phyloP scores from a whole-genome alignment of 2,329 filamentous ascomycete genomes.

The Nigrospora osmanthi region DNA sequence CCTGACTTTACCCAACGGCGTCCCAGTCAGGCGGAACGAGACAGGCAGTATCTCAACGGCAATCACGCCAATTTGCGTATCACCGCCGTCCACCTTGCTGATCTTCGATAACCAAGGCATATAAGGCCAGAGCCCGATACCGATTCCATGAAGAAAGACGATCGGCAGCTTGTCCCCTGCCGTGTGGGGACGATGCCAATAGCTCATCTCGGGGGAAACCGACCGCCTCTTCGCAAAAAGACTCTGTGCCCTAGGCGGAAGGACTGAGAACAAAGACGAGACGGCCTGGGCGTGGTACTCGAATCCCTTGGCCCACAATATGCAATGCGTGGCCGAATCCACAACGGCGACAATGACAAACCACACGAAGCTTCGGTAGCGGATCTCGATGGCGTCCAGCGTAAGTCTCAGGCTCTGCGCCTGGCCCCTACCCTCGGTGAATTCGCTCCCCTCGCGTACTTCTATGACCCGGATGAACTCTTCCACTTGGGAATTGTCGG shows the following conservation, averaged over 20 bases:
- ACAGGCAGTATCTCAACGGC: constrained; percentile 58
- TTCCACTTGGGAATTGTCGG: constrained; percentile 33
- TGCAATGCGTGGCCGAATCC: constrained; percentile 40
- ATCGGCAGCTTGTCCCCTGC: constrained; percentile 48
- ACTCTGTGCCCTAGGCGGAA: constrained; percentile 49
- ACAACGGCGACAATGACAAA: constrained; percentile 49
- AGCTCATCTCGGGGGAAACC: constrained; percentile 42
- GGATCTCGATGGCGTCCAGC: constrained; percentile 54
- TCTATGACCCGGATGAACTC: constrained; percentile 45
- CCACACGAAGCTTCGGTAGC: constrained; percentile 57
- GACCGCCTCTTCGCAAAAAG: constrained; percentile 38
- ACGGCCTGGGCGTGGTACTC: constrained; percentile 38
- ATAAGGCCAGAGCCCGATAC: constrained; percentile 60
- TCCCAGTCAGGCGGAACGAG: constrained; percentile 51
- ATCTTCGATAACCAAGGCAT: constrained; percentile 39
- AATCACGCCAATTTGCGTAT: constrained; percentile 52
- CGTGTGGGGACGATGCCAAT: constrained; percentile 60
- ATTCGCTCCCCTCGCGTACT: constrained; percentile 35
- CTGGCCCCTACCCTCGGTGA: constrained; percentile 47
- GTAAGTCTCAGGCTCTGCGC: constrained; percentile 55
- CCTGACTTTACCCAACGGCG: constrained; percentile 40
- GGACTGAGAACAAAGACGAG: constrained; percentile 32
- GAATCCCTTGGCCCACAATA: constrained; percentile 42
- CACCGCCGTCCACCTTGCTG: constrained; percentile 9
- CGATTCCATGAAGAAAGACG: constrained; percentile 67